Conservation (phyloP, 2,329 filamentous ascomycete species). For the Colletotrichum sp. region DNA sequence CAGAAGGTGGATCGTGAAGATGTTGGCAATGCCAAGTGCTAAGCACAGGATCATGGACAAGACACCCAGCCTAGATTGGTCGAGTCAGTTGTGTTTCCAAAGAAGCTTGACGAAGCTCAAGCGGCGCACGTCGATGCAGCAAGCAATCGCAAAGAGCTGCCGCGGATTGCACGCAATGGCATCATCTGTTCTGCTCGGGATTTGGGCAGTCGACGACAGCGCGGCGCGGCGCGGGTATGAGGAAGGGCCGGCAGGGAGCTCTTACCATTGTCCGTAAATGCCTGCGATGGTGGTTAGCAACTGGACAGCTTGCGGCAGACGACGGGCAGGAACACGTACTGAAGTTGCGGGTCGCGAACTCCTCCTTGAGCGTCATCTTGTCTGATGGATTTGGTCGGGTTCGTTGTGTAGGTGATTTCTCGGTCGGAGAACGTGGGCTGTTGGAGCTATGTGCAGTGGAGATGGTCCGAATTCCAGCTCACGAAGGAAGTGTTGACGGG, state of each 20-base stretch:
- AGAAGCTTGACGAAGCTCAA: neutral
- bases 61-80: conserved; percentile 65
- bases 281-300: conserved; percentile 52
- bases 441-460: conserved; percentile 14
- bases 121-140: neutral
- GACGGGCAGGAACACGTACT: conserved; percentile 54
- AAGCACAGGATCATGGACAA: conserved; percentile 75
- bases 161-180: neutral
- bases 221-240: neutral
- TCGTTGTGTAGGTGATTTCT: neutral
- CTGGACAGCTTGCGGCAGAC: conserved; percentile 11
- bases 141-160: neutral
- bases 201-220: neutral
- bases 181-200: neutral
- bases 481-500: conserved; percentile 6
- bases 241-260: conserved; percentile 30
- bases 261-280: conserved; percentile 79
- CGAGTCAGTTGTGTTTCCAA: conserved; percentile 21
- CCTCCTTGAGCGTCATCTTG: conserved; percentile 75
- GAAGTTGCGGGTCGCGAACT: conserved; percentile 77
- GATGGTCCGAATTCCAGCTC: conserved; percentile 23
- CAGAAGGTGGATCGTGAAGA: conserved; percentile 59
- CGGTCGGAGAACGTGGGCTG: conserved; percentile 21
- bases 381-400: conserved; percentile 25
- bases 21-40: conserved; percentile 71